Percentiles rank a stretch among this genome's conserved stretches.
These are phyloP conservation scores for Ustulina deusta DNA, from an alignment of 2,329 filamentous ascomycete species.

Conservation along the genomic window DNA sequence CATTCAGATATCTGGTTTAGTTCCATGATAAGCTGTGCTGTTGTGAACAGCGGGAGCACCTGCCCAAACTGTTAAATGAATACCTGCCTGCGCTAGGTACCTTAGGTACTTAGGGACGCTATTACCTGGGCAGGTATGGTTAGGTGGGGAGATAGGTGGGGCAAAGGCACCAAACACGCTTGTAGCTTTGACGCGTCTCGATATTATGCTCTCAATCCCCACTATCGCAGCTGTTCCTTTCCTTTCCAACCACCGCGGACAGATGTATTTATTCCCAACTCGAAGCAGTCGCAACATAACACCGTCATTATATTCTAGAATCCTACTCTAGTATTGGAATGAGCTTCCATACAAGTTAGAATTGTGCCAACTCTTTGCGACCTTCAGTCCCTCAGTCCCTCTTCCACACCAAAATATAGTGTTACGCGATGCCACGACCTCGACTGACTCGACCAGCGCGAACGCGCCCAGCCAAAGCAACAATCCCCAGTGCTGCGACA, in stretches of 20 bases:
- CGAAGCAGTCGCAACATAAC: slow-evolving; percentile 19
- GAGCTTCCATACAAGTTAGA: neutral
- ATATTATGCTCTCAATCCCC: slow-evolving; percentile 22
- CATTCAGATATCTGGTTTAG: too few species aligned
- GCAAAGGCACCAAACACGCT: slow-evolving; percentile 38
- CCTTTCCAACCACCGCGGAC: slow-evolving; percentile 7
- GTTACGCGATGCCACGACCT: slow-evolving; percentile 48
- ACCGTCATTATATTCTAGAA: neutral
- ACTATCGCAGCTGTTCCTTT: slow-evolving; percentile 30
- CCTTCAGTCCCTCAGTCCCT: slow-evolving; percentile 8
- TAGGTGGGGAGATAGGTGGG: neutral
- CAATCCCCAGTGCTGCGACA: slow-evolving; percentile 28
- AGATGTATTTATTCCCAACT: slow-evolving; percentile 17
- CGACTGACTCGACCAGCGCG: slow-evolving; percentile 45
- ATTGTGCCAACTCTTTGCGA: neutral
- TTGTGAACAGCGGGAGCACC: too few species aligned
- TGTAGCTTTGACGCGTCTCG: slow-evolving; percentile 42
- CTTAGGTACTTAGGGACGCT: too few species aligned
- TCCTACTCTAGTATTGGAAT: neutral
- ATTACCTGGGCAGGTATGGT: too few species aligned
- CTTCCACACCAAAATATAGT: slow-evolving; percentile 7
- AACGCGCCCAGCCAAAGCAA: slow-evolving; percentile 44
- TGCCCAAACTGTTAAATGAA: too few species aligned
- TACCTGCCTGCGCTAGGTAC: too few species aligned
- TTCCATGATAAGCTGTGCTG: too few species aligned